Evolutionary conservation across 2,329 filamentous ascomycete genomes (phyloP).

Genomic region (Fragosphaeria purpurea): DNA sequence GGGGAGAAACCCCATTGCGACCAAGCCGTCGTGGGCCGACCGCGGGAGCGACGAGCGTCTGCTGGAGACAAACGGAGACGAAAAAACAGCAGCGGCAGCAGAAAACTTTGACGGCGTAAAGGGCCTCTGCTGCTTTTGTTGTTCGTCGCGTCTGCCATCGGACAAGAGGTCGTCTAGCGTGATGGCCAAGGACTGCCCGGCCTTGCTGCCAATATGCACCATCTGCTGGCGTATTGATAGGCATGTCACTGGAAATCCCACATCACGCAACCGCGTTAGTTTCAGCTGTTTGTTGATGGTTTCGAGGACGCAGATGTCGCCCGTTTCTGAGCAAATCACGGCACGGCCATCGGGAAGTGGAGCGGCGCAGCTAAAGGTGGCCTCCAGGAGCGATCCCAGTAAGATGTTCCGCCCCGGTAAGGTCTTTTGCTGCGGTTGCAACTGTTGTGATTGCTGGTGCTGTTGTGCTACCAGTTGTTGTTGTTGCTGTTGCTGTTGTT

Average conservation of each 20-base stretch:
- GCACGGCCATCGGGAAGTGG: constrained; percentile 63
- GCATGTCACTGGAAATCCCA: constrained; percentile 59
- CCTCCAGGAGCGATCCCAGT: constrained; percentile 70
- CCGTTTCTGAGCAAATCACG: constrained; percentile 76
- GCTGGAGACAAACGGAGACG: background rate
- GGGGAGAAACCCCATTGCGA: constrained; percentile 59
- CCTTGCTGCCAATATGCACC: constrained; percentile 60
- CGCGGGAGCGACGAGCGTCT: constrained; percentile 22
- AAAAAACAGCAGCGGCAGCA: constrained; percentile 21
- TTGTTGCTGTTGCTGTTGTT: background rate
- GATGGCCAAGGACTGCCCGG: constrained; percentile 47
- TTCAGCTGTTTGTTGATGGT: constrained; percentile 64
- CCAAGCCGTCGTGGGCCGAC: constrained; percentile 36
- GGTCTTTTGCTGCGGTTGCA: constrained; percentile 44
- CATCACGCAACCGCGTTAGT: constrained; percentile 53
- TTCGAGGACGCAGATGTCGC: constrained; percentile 81
- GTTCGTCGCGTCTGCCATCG: constrained; percentile 4
- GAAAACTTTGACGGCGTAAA: constrained; percentile 12
- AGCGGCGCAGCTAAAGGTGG: constrained; percentile 71
- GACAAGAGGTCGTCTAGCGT: constrained; percentile 38
- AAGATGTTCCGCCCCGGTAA: constrained; percentile 80
- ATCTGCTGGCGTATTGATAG: constrained; percentile 49
- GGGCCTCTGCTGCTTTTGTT: background rate
- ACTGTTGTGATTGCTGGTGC: background rate
- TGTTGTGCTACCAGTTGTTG: too few species aligned